phyloP scores from a whole-genome alignment of 495 filamentous ascomycete species.

The Hypomontagnella submonticulosa region DNA sequence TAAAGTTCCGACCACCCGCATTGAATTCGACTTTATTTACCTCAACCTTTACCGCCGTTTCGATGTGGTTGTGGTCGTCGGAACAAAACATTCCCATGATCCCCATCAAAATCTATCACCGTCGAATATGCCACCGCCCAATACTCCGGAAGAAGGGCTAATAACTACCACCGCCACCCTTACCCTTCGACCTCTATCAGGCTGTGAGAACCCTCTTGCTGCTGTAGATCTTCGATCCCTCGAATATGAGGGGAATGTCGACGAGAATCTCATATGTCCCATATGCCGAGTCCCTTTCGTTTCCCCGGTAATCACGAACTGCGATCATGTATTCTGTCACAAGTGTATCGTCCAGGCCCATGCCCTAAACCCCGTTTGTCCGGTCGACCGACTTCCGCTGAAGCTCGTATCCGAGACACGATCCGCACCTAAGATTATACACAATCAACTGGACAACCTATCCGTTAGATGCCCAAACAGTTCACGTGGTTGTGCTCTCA shows the following conservation, averaged over 20 bases:
- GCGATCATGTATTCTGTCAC: conserved; percentile 76
- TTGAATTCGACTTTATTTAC: conserved; percentile 1
- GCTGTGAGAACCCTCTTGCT: conserved; percentile 13
- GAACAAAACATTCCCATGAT: conserved; percentile 18
- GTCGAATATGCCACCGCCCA: conserved; percentile 48
- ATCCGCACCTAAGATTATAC: conserved; percentile 56
- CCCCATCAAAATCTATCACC: conserved; percentile 14
- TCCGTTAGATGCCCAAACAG: conserved; percentile 75
- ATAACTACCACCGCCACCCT: conserved; percentile 33
- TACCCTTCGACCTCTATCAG: conserved; percentile 32
- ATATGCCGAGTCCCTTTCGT: conserved; percentile 84
- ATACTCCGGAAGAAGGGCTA: conserved; percentile 51
- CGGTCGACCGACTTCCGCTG: conserved; percentile 62
- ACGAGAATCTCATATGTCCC: conserved; percentile 83
- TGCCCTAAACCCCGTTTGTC: conserved; percentile 60
- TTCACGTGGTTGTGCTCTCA: conserved; percentile 69
- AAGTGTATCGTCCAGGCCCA: conserved; percentile 72
- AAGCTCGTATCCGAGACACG: conserved; percentile 44
- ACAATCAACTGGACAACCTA: conserved; percentile 78
- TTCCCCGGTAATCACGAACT: conserved; percentile 75
- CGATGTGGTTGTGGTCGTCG: conserved; percentile 9
- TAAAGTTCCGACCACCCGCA: neutral
- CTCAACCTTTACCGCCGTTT: conserved; percentile 11
- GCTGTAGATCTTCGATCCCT: conserved; percentile 71
- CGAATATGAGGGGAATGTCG: conserved; percentile 74